A percentile compares a stretch with the other conserved stretches of the same genome.
These are phyloP conservation scores for Fusarium sp. DNA, from an alignment of 2,329 filamentous ascomycete species.

Conservation along the genomic window DNA sequence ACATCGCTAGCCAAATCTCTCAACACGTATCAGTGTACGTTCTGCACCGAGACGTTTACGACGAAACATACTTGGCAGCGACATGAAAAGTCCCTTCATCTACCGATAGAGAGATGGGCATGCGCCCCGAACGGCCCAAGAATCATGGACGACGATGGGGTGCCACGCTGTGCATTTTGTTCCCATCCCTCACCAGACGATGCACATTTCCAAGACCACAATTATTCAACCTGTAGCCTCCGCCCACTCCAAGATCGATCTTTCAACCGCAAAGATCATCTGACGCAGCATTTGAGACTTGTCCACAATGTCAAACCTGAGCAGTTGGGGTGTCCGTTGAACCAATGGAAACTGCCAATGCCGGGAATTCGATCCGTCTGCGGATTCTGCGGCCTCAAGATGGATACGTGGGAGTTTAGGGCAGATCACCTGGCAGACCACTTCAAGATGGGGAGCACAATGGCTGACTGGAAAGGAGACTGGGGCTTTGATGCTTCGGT, in stretches of 20 bases:
- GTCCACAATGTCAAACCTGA: neutral
- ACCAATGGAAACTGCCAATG: neutral
- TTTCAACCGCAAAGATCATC: neutral
- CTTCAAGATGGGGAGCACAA: neutral
- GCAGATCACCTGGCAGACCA: neutral
- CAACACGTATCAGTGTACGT: neutral
- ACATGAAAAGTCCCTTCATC: neutral
- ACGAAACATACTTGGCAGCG: constrained; percentile 3
- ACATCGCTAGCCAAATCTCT: neutral
- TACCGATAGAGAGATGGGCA: neutral
- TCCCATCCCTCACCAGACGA: neutral
- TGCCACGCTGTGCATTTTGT: neutral
- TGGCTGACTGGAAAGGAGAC: neutral
- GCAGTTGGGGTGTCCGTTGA: neutral
- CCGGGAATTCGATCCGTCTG: neutral
- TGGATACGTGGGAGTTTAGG: neutral
- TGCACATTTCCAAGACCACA: neutral
- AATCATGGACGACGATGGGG: neutral
- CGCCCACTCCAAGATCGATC: neutral
- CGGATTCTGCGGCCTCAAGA: neutral
- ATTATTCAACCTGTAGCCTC: neutral
- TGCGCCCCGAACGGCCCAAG: neutral
- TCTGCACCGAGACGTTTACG: neutral
- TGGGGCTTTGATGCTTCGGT: neutral
- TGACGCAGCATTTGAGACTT: neutral